Base-by-base conservation (phyloP, 2,329 filamentous ascomycete species). In the Aspergillus ustus region DNA sequence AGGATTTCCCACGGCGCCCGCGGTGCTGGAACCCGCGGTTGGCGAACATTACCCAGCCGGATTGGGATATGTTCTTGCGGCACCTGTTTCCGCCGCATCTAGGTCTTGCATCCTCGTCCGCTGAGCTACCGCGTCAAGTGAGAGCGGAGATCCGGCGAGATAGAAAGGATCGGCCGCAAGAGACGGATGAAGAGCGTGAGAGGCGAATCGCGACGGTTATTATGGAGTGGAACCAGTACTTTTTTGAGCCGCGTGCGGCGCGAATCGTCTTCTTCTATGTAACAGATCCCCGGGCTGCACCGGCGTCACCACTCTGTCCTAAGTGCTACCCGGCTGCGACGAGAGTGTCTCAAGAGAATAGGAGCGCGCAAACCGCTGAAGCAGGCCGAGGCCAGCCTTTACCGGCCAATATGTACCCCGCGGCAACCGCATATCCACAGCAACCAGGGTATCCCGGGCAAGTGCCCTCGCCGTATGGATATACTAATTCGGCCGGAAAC, bases 31-130 rank as follows among this genome's bases (percentile, higher is more conserved):
- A 70, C 45, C 60, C 72, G 17, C 70, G 71, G 11, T 66, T 66
- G 45, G 66, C 71, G 25, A 74, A 78, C 50, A 71, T 80, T 31
- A 66, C 68, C 46, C 75, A 78, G 66, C 73, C 77, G 65, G 79
- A 81, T 65, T 81, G 79, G 79, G 73, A 78, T 59, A 77, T 73
- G 9, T 81, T 80, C 61, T 60, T 80, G 25, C 74, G 75, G 49
- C 77, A 78, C 66, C 63, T 81, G 6, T 78, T 81, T 52, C 79
- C 78, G 2, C 66, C 72, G 6, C 71, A 78, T 60, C 66, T 79
- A 17, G 77, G 74, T 4, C 72, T 73, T 6, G 76, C 77, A 6
- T 72, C 75, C 1, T 67, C 72, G 6, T 78, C 77, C 4, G 68
- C 69, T 7, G 69, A 77, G 57, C 68, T 80, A 15, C 72, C 75